Percentiles rank a stretch among this genome's conserved stretches.
Conservation (phyloP, 345 rosid species). For the Gossypioides kirkii region DNA sequence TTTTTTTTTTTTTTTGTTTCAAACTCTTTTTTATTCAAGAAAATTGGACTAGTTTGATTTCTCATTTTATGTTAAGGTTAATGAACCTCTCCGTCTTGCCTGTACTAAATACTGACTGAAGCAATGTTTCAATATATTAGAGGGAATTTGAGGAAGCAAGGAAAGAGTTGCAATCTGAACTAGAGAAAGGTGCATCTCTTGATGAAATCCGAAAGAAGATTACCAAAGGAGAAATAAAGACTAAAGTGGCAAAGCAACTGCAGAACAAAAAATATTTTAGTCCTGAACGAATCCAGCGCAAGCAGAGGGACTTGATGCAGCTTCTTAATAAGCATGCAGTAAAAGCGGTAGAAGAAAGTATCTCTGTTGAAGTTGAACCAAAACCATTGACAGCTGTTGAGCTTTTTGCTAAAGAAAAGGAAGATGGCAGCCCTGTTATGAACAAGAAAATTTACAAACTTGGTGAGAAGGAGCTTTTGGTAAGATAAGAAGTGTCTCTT, state of each 20-base stretch:
- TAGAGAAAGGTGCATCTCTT: slow-evolving; percentile 48
- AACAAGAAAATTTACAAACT: slow-evolving; percentile 68
- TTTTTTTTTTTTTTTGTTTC: not conserved
- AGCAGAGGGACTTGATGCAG: slow-evolving; percentile 61
- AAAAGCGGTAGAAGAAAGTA: slow-evolving; percentile 31
- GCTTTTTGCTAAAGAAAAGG: slow-evolving; percentile 58
- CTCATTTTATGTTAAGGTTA: not conserved
- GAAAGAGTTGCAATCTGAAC: slow-evolving; percentile 53
- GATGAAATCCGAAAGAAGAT: slow-evolving; percentile 54
- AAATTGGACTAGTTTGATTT: not conserved
- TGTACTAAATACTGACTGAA: slow-evolving; percentile 7
- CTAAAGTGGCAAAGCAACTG: slow-evolving; percentile 27
- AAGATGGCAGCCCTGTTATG: slow-evolving; percentile 44
- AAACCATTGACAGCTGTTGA: slow-evolving; percentile 57
- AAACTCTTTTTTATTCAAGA: not conserved
- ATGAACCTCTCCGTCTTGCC: slow-evolving; percentile 2
- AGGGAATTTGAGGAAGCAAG: slow-evolving; percentile 70
- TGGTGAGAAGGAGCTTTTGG: slow-evolving; percentile 67
- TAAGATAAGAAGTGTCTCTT: slow-evolving; percentile 33
- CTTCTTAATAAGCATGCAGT: slow-evolving; percentile 47
- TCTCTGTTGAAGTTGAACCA: slow-evolving; percentile 42
- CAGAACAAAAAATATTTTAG: slow-evolving; percentile 34
- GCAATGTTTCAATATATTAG: slow-evolving; percentile 26
- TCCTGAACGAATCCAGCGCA: slow-evolving; percentile 66
- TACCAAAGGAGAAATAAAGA: slow-evolving; percentile 46